Conservation (phyloP, 441 rosid species). For the Corymbia citriodora region DNA sequence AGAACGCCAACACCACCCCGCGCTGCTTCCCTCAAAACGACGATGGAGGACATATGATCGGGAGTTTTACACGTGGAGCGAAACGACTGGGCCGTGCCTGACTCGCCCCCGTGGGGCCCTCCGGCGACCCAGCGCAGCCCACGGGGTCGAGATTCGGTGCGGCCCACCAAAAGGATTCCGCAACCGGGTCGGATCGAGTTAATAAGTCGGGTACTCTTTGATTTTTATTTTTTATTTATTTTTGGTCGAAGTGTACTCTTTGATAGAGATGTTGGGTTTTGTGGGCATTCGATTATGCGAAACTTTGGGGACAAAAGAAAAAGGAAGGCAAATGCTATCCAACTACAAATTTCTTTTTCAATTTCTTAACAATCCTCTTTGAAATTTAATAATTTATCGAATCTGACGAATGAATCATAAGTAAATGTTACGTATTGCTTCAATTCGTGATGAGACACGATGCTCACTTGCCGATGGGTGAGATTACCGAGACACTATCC, state of each 20-base stretch:
- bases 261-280: background rate
- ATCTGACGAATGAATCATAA: background rate
- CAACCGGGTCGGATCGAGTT: background rate
- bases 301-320: too few species aligned
- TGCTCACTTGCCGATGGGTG: background rate
- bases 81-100: background rate
- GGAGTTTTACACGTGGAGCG: background rate
- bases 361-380: background rate
- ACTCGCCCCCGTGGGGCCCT: background rate
- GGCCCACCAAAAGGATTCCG: background rate
- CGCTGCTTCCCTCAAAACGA: slow-evolving; percentile 2
- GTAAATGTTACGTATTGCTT: fast-evolving
- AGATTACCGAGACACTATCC: background rate
- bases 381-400: background rate
- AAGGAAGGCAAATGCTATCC: background rate
- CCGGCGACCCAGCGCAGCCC: background rate
- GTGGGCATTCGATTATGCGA: background rate
- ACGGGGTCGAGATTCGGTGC: background rate
- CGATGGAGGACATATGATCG: background rate
- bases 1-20: background rate
- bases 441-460: fast-evolving
- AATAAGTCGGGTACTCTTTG: background rate
- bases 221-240: too few species aligned
- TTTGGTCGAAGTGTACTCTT: too few species aligned
- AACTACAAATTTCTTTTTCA: background rate